A percentile compares a stretch with the other conserved stretches of the same genome.
Evolutionary conservation across 2,329 filamentous ascomycete species (phyloP).

Genomic region (Aureobasidium sp.): DNA sequence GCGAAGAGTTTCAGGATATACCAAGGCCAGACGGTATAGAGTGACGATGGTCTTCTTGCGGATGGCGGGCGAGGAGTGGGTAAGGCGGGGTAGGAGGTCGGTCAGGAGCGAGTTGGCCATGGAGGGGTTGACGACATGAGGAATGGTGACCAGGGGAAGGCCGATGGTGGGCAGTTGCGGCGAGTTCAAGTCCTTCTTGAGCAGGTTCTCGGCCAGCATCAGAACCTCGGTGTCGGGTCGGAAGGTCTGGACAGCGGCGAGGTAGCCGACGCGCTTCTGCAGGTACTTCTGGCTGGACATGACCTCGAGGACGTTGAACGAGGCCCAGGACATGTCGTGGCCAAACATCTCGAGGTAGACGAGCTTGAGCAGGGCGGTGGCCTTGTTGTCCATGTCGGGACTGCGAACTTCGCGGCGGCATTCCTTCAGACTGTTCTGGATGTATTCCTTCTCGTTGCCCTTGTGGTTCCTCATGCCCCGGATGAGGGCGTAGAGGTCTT

Average conservation of each 20-base stretch:
- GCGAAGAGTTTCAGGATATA: constrained; percentile 90
- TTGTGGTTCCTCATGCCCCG: constrained; percentile 92
- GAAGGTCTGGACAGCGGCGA: constrained; percentile 94
- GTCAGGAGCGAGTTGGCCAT: constrained; percentile 82
- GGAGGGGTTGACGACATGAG: constrained; percentile 87
- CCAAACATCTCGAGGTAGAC: constrained; percentile 99
- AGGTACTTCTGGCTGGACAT: constrained; percentile 95
- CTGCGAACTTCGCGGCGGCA: constrained; percentile 86
- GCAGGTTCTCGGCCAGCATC: constrained; percentile 91
- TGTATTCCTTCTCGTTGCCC: constrained; percentile 89
- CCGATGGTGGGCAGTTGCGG: constrained; percentile 68
- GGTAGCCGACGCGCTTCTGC: constrained; percentile 90
- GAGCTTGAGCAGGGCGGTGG: constrained; percentile 88
- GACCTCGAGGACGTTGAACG: constrained; percentile 96
- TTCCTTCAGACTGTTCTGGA: constrained; percentile 88
- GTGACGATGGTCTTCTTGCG: constrained; percentile 96
- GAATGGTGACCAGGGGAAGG: constrained; percentile 80
- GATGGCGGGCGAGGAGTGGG: constrained; percentile 75
- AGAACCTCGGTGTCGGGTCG: constrained; percentile 90
- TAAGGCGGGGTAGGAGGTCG: constrained; percentile 77
- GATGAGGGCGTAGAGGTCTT: constrained; percentile 98
- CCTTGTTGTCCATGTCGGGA: constrained; percentile 95
- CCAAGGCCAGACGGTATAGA: constrained; percentile 82
- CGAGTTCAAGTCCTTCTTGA: constrained; percentile 86
- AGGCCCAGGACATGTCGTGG: constrained; percentile 99